Conservation (phyloP, 1,284 basidiomycete genomes). For the Tilletia setariae region DNA sequence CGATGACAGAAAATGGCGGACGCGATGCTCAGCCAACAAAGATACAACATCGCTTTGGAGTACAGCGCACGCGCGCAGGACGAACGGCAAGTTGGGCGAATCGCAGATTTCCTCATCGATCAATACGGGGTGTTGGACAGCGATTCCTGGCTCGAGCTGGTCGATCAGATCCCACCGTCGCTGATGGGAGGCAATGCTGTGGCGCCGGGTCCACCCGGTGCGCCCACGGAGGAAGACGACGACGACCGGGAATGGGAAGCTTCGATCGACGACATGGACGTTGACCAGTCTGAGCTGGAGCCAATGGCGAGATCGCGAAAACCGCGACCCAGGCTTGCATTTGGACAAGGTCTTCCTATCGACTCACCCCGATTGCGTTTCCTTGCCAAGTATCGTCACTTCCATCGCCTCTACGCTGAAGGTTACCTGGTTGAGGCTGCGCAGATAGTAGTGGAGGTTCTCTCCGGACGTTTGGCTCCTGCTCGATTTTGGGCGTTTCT, state of each 20-base stretch:
- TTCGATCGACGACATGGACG: conserved; percentile 3
- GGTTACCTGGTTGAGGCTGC: conserved; percentile 37
- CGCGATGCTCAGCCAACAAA: conserved; percentile 28
- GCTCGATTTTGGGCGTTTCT: conserved; percentile 47
- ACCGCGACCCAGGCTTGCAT: not conserved
- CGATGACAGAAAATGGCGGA: conserved; percentile 45
- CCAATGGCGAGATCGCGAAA: conserved; percentile 10
- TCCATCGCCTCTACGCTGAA: conserved; percentile 39
- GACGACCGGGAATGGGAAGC: conserved; percentile 19
- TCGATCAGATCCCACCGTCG: conserved; percentile 45
- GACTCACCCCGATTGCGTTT: conserved; percentile 39
- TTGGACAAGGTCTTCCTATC: conserved; percentile 30
- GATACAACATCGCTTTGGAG: conserved; percentile 1
- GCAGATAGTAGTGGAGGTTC: conserved; percentile 37
- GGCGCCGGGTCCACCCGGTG: not conserved
- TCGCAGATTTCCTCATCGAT: conserved; percentile 17
- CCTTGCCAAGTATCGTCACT: conserved; percentile 48
- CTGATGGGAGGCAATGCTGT: conserved; percentile 28
- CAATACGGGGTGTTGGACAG: conserved; percentile 40
- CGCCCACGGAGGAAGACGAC: conserved; percentile 21
- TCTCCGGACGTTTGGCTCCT: conserved; percentile 47
- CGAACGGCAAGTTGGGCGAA: conserved; percentile 1
- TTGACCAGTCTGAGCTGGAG: conserved; percentile 13
- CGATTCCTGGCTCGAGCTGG: conserved; percentile 36
- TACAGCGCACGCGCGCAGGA: conserved; percentile 11